Conservation (phyloP, 495 filamentous ascomycete genomes). For the Pseudoneurospora amorphoporcata region DNA sequence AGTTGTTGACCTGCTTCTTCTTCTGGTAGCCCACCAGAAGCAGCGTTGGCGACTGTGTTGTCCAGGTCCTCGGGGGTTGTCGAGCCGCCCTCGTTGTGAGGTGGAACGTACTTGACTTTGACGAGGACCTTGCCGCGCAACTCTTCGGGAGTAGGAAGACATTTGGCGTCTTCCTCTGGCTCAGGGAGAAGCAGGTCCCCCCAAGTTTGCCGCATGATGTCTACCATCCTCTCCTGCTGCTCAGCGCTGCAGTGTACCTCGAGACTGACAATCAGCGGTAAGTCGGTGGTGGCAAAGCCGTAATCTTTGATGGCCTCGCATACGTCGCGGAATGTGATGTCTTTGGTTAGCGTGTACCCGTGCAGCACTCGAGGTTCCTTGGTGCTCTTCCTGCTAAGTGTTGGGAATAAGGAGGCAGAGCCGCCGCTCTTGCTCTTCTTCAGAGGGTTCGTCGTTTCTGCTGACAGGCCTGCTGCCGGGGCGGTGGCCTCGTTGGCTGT, state of each 20-base stretch:
- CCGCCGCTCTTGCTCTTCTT: background rate
- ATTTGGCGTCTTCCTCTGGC: conserved; percentile 34
- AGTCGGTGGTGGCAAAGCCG: conserved; percentile 60
- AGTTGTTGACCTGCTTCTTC: background rate
- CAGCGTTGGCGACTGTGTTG: background rate
- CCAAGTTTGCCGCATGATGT: conserved; percentile 79
- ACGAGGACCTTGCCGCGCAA: conserved; percentile 73
- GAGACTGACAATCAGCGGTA: conserved; percentile 79
- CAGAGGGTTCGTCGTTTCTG: conserved; percentile 8
- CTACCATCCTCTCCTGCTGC: conserved; percentile 82
- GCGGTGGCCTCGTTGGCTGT: background rate
- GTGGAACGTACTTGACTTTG: conserved; percentile 70
- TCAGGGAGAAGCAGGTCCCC: conserved; percentile 54
- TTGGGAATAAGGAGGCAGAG: background rate
- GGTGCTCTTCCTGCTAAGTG: conserved; percentile 8
- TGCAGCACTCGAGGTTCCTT: conserved; percentile 73
- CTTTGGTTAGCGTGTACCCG: conserved; percentile 83
- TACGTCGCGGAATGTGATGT: conserved; percentile 73
- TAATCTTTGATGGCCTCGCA: conserved; percentile 68
- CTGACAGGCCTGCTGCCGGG: background rate
- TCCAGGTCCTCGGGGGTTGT: background rate
- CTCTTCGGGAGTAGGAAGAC: conserved; percentile 54
- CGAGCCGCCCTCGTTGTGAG: conserved; percentile 19
- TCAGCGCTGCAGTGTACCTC: conserved; percentile 72
- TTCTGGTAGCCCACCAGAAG: background rate